phyloP scores from a whole-genome alignment of 768 basidiomycete genomes.

The Lentinula sp. region DNA sequence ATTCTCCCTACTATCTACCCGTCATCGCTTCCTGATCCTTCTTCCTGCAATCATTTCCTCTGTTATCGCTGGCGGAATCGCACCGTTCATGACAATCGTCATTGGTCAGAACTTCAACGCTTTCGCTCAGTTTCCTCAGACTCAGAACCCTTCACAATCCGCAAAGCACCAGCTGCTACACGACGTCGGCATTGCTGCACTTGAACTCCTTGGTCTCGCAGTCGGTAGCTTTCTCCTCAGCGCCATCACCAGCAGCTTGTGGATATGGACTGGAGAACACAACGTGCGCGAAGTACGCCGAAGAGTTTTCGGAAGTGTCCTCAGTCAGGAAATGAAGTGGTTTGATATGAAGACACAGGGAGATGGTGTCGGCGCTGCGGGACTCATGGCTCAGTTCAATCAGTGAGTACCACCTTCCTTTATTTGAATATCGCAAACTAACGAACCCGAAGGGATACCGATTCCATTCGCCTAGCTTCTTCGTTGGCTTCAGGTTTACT shows the following conservation, averaged over 20 bases:
- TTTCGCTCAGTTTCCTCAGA: slow-evolving; percentile 52
- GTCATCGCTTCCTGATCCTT: slow-evolving; percentile 52
- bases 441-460: slow-evolving; percentile 68
- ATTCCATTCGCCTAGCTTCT: slow-evolving; percentile 83
- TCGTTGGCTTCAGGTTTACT: slow-evolving; percentile 75
- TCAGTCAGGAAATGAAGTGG: slow-evolving; percentile 78
- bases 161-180: slow-evolving; percentile 49
- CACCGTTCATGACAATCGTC: slow-evolving; percentile 83
- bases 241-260: slow-evolving; percentile 69
- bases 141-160: slow-evolving; percentile 22
- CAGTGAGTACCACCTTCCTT: background rate
- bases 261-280: slow-evolving; percentile 85
- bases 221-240: slow-evolving; percentile 64
- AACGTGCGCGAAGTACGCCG: slow-evolving; percentile 65
- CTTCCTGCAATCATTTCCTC: slow-evolving; percentile 63
- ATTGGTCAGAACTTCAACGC: slow-evolving; percentile 73
- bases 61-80: slow-evolving; percentile 61
- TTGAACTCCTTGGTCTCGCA: slow-evolving; percentile 64
- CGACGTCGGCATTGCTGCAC: slow-evolving; percentile 52
- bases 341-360: slow-evolving; percentile 51
- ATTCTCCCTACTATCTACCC: slow-evolving; percentile 58
- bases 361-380: slow-evolving; percentile 1
- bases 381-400: slow-evolving; percentile 6
- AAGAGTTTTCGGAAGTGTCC: slow-evolving; percentile 63
- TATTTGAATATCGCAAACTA: background rate